These are phyloP conservation scores for Rhodotorula sp. DNA, from an alignment of 1,284 basidiomycete genomes.

Conservation along the genomic window DNA sequence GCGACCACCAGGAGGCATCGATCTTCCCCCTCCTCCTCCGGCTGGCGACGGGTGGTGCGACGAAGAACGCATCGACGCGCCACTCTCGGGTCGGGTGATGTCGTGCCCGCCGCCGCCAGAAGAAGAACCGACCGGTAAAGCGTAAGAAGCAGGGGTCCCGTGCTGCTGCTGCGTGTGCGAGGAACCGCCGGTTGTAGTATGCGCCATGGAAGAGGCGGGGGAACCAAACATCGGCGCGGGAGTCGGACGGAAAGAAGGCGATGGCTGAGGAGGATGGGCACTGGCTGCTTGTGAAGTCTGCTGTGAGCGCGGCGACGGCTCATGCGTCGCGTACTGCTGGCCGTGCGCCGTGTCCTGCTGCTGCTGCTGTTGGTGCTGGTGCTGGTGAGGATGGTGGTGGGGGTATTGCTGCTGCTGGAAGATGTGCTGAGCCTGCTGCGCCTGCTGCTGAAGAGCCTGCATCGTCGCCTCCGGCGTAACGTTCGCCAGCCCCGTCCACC, in stretches of 20 bases:
- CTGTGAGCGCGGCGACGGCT: background rate
- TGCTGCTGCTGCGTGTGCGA: background rate
- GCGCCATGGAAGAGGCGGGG: background rate
- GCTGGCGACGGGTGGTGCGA: background rate
- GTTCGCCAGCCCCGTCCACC: background rate
- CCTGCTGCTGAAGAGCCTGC: slow-evolving; percentile 14
- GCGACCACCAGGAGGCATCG: background rate
- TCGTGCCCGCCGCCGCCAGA: background rate
- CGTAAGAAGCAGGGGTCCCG: background rate
- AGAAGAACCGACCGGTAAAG: background rate
- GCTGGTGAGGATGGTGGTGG: slow-evolving; percentile 6
- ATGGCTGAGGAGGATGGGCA: background rate
- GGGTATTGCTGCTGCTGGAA: slow-evolving; percentile 10
- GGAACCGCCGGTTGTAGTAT: background rate
- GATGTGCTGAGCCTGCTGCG: slow-evolving; percentile 8
- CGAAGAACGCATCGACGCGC: background rate
- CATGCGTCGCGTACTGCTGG: background rate
- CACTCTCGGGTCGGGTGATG: background rate
- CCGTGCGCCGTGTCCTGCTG: background rate
- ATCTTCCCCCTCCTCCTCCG: background rate
- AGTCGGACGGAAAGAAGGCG: background rate
- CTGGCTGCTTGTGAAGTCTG: background rate
- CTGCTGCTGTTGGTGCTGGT: background rate
- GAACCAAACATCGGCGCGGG: slow-evolving; percentile 16
- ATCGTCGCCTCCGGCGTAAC: background rate